Conservation (phyloP, 352 stramenopile genomes). For the Phytophthora melonis region DNA sequence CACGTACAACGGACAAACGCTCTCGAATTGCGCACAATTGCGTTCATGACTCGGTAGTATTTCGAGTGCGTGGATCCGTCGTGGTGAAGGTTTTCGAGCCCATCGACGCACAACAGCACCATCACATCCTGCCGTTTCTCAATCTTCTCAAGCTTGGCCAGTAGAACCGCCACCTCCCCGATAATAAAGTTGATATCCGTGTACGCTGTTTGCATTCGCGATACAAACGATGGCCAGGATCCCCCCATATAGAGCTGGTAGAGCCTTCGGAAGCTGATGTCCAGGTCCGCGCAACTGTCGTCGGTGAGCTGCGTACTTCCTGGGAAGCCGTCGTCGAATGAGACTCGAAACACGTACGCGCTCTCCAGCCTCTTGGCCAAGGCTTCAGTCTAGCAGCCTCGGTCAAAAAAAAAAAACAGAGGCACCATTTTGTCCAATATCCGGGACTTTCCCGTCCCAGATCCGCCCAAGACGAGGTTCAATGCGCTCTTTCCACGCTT, state of each 20-base stretch:
- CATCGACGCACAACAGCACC: slow-evolving; percentile 38
- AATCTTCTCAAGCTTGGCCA: slow-evolving; percentile 30
- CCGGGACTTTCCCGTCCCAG: slow-evolving; percentile 32
- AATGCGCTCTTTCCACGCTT: slow-evolving; percentile 4
- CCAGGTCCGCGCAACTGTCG: slow-evolving; percentile 8
- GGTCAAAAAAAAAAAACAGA: slow-evolving; percentile 34
- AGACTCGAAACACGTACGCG: slow-evolving; percentile 9
- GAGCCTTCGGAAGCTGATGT: slow-evolving; percentile 37
- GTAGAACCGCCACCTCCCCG: slow-evolving; percentile 1
- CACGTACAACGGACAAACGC: no score
- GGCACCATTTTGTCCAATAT: slow-evolving; percentile 38
- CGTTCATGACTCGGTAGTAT: no score
- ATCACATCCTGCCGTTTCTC: slow-evolving; percentile 33
- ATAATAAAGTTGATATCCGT: neutral
- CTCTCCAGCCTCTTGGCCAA: slow-evolving; percentile 21
- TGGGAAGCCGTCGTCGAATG: neutral
- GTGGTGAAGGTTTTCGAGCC: slow-evolving; percentile 25
- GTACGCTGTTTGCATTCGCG: neutral
- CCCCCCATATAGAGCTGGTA: slow-evolving; percentile 31
- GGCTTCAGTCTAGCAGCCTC: slow-evolving; percentile 22
- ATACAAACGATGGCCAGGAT: slow-evolving; percentile 1
- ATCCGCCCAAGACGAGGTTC: slow-evolving; percentile 20
- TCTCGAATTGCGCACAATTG: no score
- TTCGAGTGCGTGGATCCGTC: slow-evolving; percentile 10
- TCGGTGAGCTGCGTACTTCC: neutral